These are phyloP conservation scores for Chloris gayana DNA, from an alignment of 176 grass and related monocot genomes.

Conservation along the genomic window DNA sequence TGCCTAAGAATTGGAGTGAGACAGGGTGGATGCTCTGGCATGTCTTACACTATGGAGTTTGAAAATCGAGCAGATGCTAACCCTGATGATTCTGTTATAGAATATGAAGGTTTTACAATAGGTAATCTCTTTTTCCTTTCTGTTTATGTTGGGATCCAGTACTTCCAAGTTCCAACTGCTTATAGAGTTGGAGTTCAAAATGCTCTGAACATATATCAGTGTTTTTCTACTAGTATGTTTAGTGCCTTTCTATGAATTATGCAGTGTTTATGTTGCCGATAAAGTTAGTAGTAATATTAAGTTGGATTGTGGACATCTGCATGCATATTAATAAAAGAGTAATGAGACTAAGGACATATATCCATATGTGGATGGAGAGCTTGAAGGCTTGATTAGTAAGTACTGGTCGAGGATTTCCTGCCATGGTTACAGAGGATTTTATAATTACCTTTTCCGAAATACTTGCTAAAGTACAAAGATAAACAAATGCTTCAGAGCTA, in stretches of 20 bases:
- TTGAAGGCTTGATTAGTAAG: background rate
- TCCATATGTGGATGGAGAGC: background rate
- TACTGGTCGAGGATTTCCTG: background rate
- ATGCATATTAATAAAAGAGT: slow-evolving; percentile 1
- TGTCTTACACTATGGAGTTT: slow-evolving; percentile 99
- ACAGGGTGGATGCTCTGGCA: slow-evolving; percentile 97
- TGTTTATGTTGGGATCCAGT: slow-evolving; percentile 9
- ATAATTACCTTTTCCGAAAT: background rate
- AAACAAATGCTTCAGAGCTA: background rate
- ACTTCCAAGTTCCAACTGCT: background rate
- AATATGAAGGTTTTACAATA: slow-evolving; percentile 92
- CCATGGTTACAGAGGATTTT: background rate
- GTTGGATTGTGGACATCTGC: background rate
- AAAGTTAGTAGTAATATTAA: background rate
- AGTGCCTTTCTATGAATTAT: background rate
- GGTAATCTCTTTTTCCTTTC: slow-evolving; percentile 52
- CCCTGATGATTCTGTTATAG: slow-evolving; percentile 71
- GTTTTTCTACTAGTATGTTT: background rate
- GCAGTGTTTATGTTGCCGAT: background rate
- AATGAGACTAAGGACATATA: background rate
- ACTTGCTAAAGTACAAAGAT: background rate
- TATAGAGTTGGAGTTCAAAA: background rate
- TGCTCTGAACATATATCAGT: background rate
- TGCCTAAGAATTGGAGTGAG: slow-evolving; percentile 97
- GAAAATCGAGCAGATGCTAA: slow-evolving; percentile 62